Percentiles rank a stretch among this genome's conserved stretches.
phyloP scores from a whole-genome alignment of 805 yeast species.

The Candida easanensis region DNA sequence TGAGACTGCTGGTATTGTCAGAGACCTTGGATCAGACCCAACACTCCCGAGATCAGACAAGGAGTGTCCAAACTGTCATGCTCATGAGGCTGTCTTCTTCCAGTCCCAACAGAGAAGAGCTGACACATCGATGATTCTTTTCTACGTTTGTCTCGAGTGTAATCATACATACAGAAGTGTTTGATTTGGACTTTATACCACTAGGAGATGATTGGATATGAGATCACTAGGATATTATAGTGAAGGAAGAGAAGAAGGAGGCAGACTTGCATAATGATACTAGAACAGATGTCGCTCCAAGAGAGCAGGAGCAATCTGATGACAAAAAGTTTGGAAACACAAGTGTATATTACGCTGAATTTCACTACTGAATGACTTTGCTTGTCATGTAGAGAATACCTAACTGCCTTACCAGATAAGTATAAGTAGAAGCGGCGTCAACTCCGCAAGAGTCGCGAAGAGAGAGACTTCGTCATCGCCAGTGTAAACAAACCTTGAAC shows the following conservation, averaged over 20 bases:
- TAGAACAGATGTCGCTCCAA: background rate
- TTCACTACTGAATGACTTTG: too few species aligned
- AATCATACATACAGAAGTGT: slow-evolving; percentile 55
- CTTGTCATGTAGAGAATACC: too few species aligned
- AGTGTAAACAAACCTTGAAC: background rate
- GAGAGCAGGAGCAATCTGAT: background rate
- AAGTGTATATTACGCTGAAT: background rate
- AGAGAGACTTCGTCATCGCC: too few species aligned
- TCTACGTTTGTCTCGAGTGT: slow-evolving; percentile 88
- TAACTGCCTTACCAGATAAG: too few species aligned
- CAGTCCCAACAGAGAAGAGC: slow-evolving; percentile 94
- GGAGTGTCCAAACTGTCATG: slow-evolving; percentile 87
- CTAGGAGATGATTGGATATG: too few species aligned
- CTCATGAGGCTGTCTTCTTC: slow-evolving; percentile 91
- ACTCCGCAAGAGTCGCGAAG: too few species aligned
- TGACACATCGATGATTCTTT: slow-evolving; percentile 92
- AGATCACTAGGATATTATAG: too few species aligned
- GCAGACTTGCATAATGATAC: background rate
- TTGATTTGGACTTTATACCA: too few species aligned
- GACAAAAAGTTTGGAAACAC: background rate
- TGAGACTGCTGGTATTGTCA: slow-evolving; percentile 96
- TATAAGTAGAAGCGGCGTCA: too few species aligned
- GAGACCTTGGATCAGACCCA: slow-evolving; percentile 95
- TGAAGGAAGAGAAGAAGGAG: background rate
- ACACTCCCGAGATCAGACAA: slow-evolving; percentile 94